Conservation (phyloP, 371 early-diverging fungal genomes). For the Coemansia sp. region DNA sequence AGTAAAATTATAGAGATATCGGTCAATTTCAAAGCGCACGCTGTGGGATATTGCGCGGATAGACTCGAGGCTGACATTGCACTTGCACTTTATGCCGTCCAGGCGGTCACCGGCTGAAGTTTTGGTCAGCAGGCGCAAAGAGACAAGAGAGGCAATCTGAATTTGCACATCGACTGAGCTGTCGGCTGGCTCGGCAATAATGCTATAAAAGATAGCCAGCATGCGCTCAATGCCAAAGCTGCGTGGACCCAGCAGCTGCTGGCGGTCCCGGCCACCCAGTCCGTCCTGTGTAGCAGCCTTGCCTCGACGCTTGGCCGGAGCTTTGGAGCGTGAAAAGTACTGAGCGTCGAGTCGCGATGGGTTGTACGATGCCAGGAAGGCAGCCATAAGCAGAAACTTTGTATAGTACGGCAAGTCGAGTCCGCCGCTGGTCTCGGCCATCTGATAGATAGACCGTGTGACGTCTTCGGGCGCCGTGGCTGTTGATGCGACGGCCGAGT, state of each 20-base stretch:
- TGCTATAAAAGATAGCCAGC: constrained; percentile 93
- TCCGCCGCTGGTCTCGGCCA: constrained; percentile 33
- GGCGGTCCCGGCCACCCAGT: constrained; percentile 55
- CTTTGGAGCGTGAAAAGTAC: constrained; percentile 65
- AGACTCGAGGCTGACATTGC: constrained; percentile 80
- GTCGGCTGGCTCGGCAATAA: constrained; percentile 69
- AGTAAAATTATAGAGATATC: constrained; percentile 74
- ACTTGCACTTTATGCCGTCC: constrained; percentile 79
- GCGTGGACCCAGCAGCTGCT: constrained; percentile 87
- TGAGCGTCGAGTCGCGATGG: constrained; percentile 82
- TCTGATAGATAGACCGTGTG: constrained; percentile 42
- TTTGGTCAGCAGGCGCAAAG: constrained; percentile 69
- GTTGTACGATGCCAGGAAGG: constrained; percentile 91
- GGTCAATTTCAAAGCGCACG: constrained; percentile 78
- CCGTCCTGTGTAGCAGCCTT: constrained; percentile 30
- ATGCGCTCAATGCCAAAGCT: constrained; percentile 88
- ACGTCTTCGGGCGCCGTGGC: constrained; percentile 49
- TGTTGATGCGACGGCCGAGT: constrained; percentile 52
- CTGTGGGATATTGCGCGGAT: constrained; percentile 65
- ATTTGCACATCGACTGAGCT: constrained; percentile 74
- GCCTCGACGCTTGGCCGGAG: constrained; percentile 43
- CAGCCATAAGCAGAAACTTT: constrained; percentile 82
- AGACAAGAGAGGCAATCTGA: constrained; percentile 76
- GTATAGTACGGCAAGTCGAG: constrained; percentile 74
- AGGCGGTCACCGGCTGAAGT: constrained; percentile 70